phyloP scores from a whole-genome alignment of 1,284 basidiomycete genomes.

The Spongiforma sp. region DNA sequence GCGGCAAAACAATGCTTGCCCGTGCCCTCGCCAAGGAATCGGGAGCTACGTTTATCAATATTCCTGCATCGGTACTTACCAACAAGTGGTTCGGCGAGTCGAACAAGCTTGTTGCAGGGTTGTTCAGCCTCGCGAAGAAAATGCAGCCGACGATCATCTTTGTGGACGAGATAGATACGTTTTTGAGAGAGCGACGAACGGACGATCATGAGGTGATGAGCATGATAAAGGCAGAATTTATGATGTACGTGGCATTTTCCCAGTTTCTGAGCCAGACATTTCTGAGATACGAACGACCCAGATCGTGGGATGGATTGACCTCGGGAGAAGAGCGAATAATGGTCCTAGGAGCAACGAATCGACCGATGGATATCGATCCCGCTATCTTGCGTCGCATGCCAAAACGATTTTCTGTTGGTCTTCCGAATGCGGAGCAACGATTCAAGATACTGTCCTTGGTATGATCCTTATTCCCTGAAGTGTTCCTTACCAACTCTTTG shows the following conservation, averaged over 20 bases:
- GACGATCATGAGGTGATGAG: conserved; percentile 98
- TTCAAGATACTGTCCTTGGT: conserved; percentile 90
- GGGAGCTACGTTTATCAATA: conserved; percentile 96
- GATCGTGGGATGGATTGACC: conserved; percentile 96
- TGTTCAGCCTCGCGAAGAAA: conserved; percentile 88
- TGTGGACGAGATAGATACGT: conserved; percentile 97
- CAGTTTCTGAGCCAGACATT: neutral
- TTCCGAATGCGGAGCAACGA: conserved; percentile 86
- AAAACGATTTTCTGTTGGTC: conserved; percentile 91
- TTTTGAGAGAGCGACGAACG: conserved; percentile 86
- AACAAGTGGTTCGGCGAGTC: conserved; percentile 99
- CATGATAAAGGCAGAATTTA: conserved; percentile 99
- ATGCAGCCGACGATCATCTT: conserved; percentile 92
- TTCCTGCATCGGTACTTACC: conserved; percentile 78
- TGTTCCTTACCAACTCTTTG: neutral
- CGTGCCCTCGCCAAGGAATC: conserved; percentile 97
- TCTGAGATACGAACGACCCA: conserved; percentile 36
- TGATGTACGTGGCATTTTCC: conserved; percentile 73
- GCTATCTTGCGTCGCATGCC: conserved; percentile 98
- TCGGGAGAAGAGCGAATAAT: conserved; percentile 87
- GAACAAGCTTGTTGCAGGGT: conserved; percentile 95
- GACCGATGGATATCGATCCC: conserved; percentile 94
- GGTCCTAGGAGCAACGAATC: conserved; percentile 95
- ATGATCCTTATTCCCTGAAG: conserved; percentile 27
- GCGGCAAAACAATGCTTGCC: conserved; percentile 95